A percentile compares a stretch with the other conserved stretches of the same genome.
These are phyloP conservation scores for Xylariaceae sp. DNA, from an alignment of 2,329 filamentous ascomycete genomes.

Conservation along the genomic window DNA sequence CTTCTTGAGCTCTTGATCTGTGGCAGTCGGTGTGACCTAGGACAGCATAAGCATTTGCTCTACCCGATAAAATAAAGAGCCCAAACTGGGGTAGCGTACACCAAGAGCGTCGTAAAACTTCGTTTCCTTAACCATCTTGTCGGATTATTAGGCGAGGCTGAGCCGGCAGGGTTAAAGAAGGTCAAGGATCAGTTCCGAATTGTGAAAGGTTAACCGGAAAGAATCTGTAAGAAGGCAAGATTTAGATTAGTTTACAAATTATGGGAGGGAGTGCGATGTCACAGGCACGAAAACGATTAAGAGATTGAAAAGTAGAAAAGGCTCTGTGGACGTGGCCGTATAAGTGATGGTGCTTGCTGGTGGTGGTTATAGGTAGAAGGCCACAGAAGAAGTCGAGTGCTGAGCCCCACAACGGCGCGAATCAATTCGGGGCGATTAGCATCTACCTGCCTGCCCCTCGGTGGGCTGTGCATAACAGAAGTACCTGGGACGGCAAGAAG, in stretches of 20 bases:
- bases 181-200: not conserved
- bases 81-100: conserved; percentile 55
- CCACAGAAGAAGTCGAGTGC: conserved; percentile 31
- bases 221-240: not conserved
- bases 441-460: conserved; percentile 6
- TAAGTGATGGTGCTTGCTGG: not conserved
- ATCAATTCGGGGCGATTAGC: conserved; percentile 28
- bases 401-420: conserved; percentile 33
- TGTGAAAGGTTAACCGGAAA: not conserved
- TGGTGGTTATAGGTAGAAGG: conserved; percentile 15
- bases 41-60: conserved; percentile 18
- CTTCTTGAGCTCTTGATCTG: conserved; percentile 88
- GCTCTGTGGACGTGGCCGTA: conserved; percentile 5
- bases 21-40: conserved; percentile 78
- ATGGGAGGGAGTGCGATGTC: not conserved
- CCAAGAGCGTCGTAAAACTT: conserved; percentile 81
- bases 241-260: conserved; percentile 5
- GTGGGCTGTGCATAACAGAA: conserved; percentile 3
- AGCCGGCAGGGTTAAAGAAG: not conserved
- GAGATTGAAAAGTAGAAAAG: conserved; percentile 14
- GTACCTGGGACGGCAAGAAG: not conserved
- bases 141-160: conserved; percentile 5
- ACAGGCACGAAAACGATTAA: not conserved
- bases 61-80: conserved; percentile 6
- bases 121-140: conserved; percentile 77